A percentile compares a stretch with the other conserved stretches of the same genome.
These are phyloP conservation scores for Debaryomyces coudertii DNA, from an alignment of 1,139 yeast species.

Conservation along the genomic window DNA sequence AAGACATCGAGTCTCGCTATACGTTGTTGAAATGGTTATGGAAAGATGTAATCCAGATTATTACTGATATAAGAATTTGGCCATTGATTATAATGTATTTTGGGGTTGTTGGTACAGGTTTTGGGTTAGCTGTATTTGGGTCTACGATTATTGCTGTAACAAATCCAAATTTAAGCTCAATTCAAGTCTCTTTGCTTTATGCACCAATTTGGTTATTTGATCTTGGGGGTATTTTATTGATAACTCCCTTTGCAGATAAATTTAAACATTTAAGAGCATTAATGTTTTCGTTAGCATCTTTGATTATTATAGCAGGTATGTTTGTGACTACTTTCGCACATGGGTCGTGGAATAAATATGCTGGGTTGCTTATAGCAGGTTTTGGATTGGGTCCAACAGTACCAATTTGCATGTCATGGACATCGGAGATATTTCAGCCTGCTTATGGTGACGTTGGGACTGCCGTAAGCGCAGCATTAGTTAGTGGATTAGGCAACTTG, in stretches of 20 bases:
- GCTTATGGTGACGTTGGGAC: slow-evolving; percentile 83
- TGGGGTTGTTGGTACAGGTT: slow-evolving; percentile 90
- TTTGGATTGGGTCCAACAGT: slow-evolving; percentile 91
- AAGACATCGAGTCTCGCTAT: slow-evolving; percentile 58
- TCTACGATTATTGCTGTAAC: slow-evolving; percentile 74
- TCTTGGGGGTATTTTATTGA: slow-evolving; percentile 69
- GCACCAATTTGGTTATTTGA: slow-evolving; percentile 94
- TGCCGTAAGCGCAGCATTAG: slow-evolving; percentile 82
- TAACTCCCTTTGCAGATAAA: slow-evolving; percentile 81
- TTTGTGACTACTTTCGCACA: slow-evolving; percentile 76
- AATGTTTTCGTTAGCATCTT: slow-evolving; percentile 62
- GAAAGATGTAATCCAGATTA: slow-evolving; percentile 58
- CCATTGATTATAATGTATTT: slow-evolving; percentile 85
- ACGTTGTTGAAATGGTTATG: slow-evolving; percentile 57
- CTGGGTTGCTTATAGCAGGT: slow-evolving; percentile 79
- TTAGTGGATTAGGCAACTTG: slow-evolving; percentile 82
- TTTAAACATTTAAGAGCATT: slow-evolving; percentile 60
- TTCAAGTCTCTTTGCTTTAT: slow-evolving; percentile 70
- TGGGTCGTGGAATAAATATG: slow-evolving; percentile 76
- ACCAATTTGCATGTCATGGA: slow-evolving; percentile 86
- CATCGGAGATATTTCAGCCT: slow-evolving; percentile 73
- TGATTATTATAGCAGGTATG: slow-evolving; percentile 73
- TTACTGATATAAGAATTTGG: slow-evolving; percentile 72
- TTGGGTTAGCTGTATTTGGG: slow-evolving; percentile 83
- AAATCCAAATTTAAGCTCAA: slow-evolving; percentile 65